Evolutionary conservation across 2,329 filamentous ascomycete species (phyloP), one percentile per base, ranked within the genome.

Genomic region (Endocalyx cinctus): DNA sequence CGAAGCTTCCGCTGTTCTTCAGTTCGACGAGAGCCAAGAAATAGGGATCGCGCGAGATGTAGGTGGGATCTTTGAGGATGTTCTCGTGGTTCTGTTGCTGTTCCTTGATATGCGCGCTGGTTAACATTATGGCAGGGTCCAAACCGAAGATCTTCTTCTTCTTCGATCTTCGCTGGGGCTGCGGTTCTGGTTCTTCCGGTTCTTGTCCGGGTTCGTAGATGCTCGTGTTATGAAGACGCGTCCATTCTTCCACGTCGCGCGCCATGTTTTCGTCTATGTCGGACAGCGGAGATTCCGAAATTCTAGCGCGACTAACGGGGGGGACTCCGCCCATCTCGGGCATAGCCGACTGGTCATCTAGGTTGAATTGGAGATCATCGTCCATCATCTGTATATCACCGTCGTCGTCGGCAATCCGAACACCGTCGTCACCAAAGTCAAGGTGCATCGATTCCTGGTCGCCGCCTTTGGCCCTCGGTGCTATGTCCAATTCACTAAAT

Each of bases 1-100:
- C 86, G 51, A 98, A 97, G 25, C 81, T 86, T 34, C 92, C 90
- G 34, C 77, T 87, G 64, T 84, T 88, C 59, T 96, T 92, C 74
- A 96, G 84, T 49, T 89, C 87, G 69, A 95, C 84, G 15, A 98
- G 68, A 20, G 87, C 86, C 18, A 97, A 72, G 11, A 97, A 71
- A 34, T 90, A 79, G 2, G 89, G 87, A 47, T 98, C 88, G 25
- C 86, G 80, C 2, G 90, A 87, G 27, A 98, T 69, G 61, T 94
- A 95, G 1, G 81, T 79, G 6, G 85, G 79, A 2, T 83, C 77
- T 60, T 84, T 89, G 37, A 95, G 70, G 41, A 97, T 97, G 51
- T 84, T 87, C 28, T 87, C 83, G 44, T 85, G 84, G 56, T 94
- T 87, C 37, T 80, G 74, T 57, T 95, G 88, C 57, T 94, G 87